Evolutionary conservation across 768 basidiomycete genomes (phyloP).

Genomic region (Tulasnella sp.): DNA sequence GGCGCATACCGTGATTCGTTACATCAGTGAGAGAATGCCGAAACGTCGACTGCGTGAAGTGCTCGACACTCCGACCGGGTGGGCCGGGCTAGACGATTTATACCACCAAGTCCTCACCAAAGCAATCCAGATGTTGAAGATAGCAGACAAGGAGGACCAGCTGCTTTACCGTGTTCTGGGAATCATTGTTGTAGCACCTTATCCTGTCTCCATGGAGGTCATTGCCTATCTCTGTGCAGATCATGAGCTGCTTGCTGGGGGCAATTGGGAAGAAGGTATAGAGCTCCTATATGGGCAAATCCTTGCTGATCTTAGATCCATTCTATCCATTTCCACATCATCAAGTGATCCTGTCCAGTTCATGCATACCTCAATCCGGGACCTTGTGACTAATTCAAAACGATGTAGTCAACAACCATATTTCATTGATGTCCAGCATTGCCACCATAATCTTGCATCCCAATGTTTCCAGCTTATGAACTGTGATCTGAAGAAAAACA

Average conservation of each 20-base stretch:
- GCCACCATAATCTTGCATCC: not conserved
- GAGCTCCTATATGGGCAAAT: not conserved
- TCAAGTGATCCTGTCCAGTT: not conserved
- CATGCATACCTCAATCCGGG: not conserved
- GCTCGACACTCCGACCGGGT: not conserved
- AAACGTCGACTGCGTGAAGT: not conserved
- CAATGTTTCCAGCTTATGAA: not conserved
- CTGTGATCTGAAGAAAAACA: not conserved
- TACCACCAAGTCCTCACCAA: not conserved
- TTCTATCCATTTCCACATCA: not conserved
- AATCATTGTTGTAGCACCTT: not conserved
- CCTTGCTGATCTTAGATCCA: not conserved
- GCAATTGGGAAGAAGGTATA: not conserved
- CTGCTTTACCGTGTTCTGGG: not conserved
- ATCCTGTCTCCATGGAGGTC: not conserved
- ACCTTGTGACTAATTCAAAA: not conserved
- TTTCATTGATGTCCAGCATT: not conserved
- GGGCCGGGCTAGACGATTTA: not conserved
- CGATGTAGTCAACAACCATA: not conserved
- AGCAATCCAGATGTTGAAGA: not conserved
- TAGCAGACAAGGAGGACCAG: too few relatives aligned
- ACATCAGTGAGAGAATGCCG: not conserved
- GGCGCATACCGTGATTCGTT: not conserved
- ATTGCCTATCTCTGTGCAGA: not conserved
- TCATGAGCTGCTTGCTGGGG: not conserved